A percentile compares a stretch with the other conserved stretches of the same genome.
phyloP scores from a whole-genome alignment of 139 green algal species.

The Coccomyxa sp. region DNA sequence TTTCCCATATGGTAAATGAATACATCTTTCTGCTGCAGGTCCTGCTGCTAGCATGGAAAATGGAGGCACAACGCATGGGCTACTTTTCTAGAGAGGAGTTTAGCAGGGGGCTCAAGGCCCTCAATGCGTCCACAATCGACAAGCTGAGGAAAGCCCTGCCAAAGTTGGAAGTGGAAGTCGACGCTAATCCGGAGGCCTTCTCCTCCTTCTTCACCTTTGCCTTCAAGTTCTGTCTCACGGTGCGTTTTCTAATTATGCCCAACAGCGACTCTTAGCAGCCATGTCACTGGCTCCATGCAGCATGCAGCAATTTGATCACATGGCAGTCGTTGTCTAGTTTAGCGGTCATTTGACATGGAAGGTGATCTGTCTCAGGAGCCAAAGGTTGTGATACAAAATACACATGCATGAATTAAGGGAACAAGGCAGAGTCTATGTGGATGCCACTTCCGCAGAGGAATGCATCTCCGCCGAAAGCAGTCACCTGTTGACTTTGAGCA shows the following conservation, averaged over 20 bases:
- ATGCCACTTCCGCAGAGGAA: no score
- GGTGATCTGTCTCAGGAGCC: no score
- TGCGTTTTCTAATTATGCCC: not conserved
- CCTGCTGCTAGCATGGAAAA: conserved; percentile 51
- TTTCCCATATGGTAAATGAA: not conserved
- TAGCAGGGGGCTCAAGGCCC: not conserved
- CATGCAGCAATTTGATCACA: not conserved
- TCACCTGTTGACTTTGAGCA: no score
- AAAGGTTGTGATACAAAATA: no score
- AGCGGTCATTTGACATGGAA: no score
- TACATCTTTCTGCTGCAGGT: conserved; percentile 18
- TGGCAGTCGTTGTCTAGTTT: not conserved
- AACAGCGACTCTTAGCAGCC: not conserved
- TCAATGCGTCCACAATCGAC: conserved; percentile 15
- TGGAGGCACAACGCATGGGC: conserved; percentile 49
- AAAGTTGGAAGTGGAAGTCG: conserved; percentile 14
- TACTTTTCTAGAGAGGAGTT: conserved; percentile 48
- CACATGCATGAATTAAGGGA: no score
- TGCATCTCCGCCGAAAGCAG: no score
- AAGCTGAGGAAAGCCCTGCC: conserved; percentile 35
- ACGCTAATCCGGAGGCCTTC: not conserved
- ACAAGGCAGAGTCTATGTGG: no score
- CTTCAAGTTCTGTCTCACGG: conserved; percentile 59
- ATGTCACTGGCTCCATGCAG: not conserved
- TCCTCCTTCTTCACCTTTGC: conserved; percentile 46